Evolutionary conservation across 495 filamentous ascomycete genomes (phyloP), one percentile per base, ranked within the genome.

Genomic region (Corynascus novoguineensis): DNA sequence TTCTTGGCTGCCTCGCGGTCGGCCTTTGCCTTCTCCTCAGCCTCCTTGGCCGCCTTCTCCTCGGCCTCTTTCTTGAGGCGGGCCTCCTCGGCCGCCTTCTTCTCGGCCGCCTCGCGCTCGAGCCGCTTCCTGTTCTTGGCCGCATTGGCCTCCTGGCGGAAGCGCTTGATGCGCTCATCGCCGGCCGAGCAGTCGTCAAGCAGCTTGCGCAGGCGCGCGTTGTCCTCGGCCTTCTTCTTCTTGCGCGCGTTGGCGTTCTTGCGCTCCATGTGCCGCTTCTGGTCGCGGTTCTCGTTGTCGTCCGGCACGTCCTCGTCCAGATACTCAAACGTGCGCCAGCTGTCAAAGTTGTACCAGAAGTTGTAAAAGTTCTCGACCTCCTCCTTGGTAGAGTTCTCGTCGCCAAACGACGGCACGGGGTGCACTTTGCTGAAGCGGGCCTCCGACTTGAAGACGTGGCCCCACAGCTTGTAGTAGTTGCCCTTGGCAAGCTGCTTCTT

Each of bases 281-380:
- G 93, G 76, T 97, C 90, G 71, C 93, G 89, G 81, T 90, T 95
- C 78, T 97, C 93, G 75, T 89, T 93, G 81, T 98, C 93, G 68
- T 98, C 93, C 37, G 93, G 93, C 17, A 98, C 92, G 66, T 98
- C 93, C 78, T 97, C 93, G 67, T 98, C 95, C 37, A 92, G 88
- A 72, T 98, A 98, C 76, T 98, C 93, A 71, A 98, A 98, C 24
- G 87, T 83, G 47, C 93, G 81, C 93, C 93, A 98, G 72, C 87
- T 92, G 81, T 98, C 95, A 65, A 98, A 93, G 78, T 91, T 91
- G 81, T 96, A 98, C 87, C 89, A 98, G 81, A 97, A 98, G 80
- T 97, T 95, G 81, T 98, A 98, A 78, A 98, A 98, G 54, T 76
- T 74, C 67, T 97, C 89, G 25, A 98, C 92, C 1, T 92, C 86